These are phyloP conservation scores for Gossypium arboreum DNA, from an alignment of 345 rosid genomes.

Conservation along the genomic window DNA sequence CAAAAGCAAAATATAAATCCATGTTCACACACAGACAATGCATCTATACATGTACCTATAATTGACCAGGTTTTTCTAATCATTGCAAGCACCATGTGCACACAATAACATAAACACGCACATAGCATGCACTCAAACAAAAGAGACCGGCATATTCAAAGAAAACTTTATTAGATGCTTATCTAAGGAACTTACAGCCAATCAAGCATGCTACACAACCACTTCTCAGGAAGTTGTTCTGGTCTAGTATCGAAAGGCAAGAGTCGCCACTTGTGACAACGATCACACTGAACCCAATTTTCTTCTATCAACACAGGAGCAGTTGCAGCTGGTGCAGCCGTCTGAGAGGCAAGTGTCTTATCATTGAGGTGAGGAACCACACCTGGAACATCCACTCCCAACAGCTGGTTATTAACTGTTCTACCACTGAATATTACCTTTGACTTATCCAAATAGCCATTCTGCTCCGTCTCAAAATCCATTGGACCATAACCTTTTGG, in stretches of 20 bases:
- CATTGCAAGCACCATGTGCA: background rate
- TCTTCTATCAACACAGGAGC: slow-evolving; percentile 33
- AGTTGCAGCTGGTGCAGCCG: slow-evolving; percentile 27
- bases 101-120: background rate
- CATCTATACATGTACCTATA: background rate
- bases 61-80: background rate
- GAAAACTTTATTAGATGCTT: background rate
- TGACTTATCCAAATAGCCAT: slow-evolving; percentile 23
- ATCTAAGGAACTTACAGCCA: slow-evolving; percentile 69
- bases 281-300: slow-evolving; percentile 63
- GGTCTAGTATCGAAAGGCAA: slow-evolving; percentile 45
- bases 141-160: background rate
- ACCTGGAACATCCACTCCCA: slow-evolving; percentile 25
- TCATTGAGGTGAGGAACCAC: slow-evolving; percentile 20
- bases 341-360: slow-evolving; percentile 29
- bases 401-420: slow-evolving; percentile 22
- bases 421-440: slow-evolving; percentile 32
- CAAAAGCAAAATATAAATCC: slow-evolving; percentile 5
- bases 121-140: background rate
- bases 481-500: slow-evolving; percentile 22
- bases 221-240: slow-evolving; percentile 60
- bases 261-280: slow-evolving; percentile 64
- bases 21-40: background rate
- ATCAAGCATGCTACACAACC: slow-evolving; percentile 72
- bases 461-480: slow-evolving; percentile 23